Evolutionary conservation across 2,329 filamentous ascomycete species (phyloP).

Genomic region (Aspergillus melleus): DNA sequence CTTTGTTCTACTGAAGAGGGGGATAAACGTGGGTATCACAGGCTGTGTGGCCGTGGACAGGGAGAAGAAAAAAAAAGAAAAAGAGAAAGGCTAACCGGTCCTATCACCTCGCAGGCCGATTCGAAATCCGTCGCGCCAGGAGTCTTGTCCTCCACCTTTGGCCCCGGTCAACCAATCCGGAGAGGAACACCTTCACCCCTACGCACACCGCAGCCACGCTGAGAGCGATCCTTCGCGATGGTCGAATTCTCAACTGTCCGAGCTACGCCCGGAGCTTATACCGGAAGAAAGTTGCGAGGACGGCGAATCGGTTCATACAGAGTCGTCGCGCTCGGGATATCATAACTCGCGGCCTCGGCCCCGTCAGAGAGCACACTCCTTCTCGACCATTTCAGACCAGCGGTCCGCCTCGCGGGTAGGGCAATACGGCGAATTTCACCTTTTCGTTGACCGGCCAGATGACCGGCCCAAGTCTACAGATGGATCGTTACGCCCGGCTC

Average conservation of each 20-base stretch:
- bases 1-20: neutral
- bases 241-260: constrained; percentile 45
- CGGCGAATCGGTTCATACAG: constrained; percentile 22
- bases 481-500: constrained; percentile 55
- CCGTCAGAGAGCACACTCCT: constrained; percentile 69
- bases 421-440: constrained; percentile 69
- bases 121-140: constrained; percentile 35
- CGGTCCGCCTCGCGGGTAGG: constrained; percentile 37
- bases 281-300: constrained; percentile 28
- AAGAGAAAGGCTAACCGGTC: constrained; percentile 12
- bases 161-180: constrained; percentile 57
- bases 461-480: constrained; percentile 66
- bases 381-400: constrained; percentile 72
- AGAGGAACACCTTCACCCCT: constrained; percentile 53
- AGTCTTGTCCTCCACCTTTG: constrained; percentile 33
- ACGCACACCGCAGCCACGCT: constrained; percentile 27
- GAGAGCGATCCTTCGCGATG: constrained; percentile 36
- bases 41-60: constrained; percentile 8
- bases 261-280: constrained; percentile 31
- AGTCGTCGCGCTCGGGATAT: constrained; percentile 23
- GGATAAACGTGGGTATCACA: constrained; percentile 15
- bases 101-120: constrained; percentile 30
- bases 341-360: constrained; percentile 23
- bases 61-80: neutral
- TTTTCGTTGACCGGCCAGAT: constrained; percentile 73